Evolutionary conservation across 805 yeast species (phyloP), one percentile per base, ranked within the genome.

Genomic region (Metschnikowia vanudenii): DNA sequence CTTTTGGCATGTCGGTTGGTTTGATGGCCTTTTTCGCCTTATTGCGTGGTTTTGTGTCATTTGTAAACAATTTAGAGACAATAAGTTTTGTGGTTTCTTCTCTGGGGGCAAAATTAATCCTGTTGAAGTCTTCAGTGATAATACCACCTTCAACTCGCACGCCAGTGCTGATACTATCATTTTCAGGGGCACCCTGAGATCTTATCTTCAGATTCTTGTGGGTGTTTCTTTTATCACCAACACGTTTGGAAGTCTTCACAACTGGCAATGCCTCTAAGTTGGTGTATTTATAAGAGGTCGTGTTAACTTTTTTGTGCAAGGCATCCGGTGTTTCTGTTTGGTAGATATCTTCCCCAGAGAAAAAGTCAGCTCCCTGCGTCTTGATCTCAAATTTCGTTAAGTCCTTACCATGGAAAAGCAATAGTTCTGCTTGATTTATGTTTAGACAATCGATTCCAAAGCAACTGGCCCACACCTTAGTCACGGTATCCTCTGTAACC

Each of bases 401-500:
- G 49, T 72, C 74, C 44, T 66, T 63, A 36, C 62, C 64, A 42
- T 64, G 64, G 52, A 65, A 73, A 46, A 65, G 68, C 39, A 62
- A 59, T 39, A 67, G 62, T 49, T 79, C 81, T 1, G 80, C 80
- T 53, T 79, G 79, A 46, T 73, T 73, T 47, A 82, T 64, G 54
- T 74, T 68, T 62, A 80, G 52, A 53, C 82, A 74, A 39, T 72
- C 69, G 54, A 85, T 60, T n/a, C 81, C 75, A 56, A 70, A 73
- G 61, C 85, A 66, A 50, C 65, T 62, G 39, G 78, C 68, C 88
- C 87, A 75, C 36, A 75, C 70, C 46, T 67, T 65, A 13, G 81
- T 74, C 3, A 73, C 68, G 2, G 73, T 58, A 54, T 83, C 88
- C 59, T 85, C 92, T 4, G 88, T 76, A 5, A 84, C 71, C 19